Evolutionary conservation across 1,139 yeast genomes (phyloP).

Genomic region (Yamadazyma pseudoaaseri): DNA sequence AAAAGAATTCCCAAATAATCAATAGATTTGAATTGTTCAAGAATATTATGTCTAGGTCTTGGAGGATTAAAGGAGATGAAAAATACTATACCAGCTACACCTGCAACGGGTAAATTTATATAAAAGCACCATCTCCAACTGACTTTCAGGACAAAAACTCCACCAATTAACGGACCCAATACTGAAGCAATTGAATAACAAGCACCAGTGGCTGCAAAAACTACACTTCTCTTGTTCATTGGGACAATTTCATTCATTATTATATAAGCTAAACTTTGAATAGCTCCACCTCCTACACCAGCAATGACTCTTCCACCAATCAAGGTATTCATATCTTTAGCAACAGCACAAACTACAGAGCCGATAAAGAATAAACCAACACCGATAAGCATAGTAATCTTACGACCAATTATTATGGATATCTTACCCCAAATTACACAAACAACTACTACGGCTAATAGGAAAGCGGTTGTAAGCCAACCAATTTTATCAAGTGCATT

Average conservation of each 20-base stretch:
- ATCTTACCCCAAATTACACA: constrained; percentile 38
- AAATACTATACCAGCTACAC: constrained; percentile 27
- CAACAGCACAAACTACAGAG: constrained; percentile 37
- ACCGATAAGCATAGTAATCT: constrained; percentile 34
- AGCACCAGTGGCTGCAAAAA: constrained; percentile 43
- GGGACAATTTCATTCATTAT: constrained; percentile 29
- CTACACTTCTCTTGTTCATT: constrained; percentile 26
- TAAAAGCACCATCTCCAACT: constrained; percentile 81
- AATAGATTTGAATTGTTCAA: constrained; percentile 35
- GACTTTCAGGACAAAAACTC: constrained; percentile 44
- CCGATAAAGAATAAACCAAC: constrained; percentile 37
- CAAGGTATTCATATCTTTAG: constrained; percentile 31
- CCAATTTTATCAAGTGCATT: constrained; percentile 51
- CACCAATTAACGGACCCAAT: constrained; percentile 58
- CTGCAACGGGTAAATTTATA: constrained; percentile 46
- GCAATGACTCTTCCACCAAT: constrained; percentile 40
- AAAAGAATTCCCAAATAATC: constrained; percentile 51
- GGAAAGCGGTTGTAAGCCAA: constrained; percentile 62
- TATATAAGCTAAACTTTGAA: constrained; percentile 26
- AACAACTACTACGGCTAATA: constrained; percentile 41
- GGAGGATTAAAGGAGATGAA: constrained; percentile 33
- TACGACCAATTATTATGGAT: constrained; percentile 48
- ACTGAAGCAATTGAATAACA: constrained; percentile 45
- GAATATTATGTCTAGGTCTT: constrained; percentile 18
- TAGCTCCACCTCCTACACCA: constrained; percentile 36